Percentiles rank a stretch among this genome's conserved stretches.
Evolutionary conservation across 352 stramenopile genomes (phyloP).

Genomic region (Saprolegnia diclina): DNA sequence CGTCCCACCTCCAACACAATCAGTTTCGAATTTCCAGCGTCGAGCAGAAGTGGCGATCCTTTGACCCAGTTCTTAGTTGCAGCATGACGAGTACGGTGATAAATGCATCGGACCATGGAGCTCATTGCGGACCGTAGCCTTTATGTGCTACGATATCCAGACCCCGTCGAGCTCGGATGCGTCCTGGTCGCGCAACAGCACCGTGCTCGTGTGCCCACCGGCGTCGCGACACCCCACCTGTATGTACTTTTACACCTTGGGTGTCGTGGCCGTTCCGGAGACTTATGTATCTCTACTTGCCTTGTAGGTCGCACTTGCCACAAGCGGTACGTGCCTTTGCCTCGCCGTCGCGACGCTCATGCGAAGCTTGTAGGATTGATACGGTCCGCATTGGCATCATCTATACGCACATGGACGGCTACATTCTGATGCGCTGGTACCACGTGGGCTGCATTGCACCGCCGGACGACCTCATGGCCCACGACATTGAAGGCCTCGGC

Average conservation of each 20-base stretch:
- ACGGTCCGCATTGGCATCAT: constrained; percentile 21
- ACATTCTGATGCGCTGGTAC: constrained; percentile 24
- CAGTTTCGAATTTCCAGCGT: neutral
- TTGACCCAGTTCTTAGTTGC: neutral
- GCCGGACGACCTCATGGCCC: neutral
- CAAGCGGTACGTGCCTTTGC: constrained; percentile 4
- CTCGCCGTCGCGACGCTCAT: neutral
- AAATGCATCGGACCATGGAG: neutral
- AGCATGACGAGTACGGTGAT: neutral
- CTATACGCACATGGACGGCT: constrained; percentile 11
- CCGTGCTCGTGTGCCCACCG: constrained; percentile 17
- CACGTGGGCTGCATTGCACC: constrained; percentile 11
- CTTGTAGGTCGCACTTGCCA: constrained; percentile 22
- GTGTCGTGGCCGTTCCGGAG: neutral
- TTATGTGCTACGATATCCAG: constrained; percentile 5
- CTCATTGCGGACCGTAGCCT: neutral
- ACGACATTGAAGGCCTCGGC: constrained; percentile 21
- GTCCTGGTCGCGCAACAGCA: constrained; percentile 7
- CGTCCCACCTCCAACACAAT: no score
- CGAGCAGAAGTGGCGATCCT: neutral
- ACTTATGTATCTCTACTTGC: neutral
- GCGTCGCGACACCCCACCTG: constrained; percentile 13
- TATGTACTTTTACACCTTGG: constrained; percentile 2
- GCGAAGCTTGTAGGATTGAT: constrained; percentile 16
- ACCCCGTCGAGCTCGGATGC: constrained; percentile 5